Evolutionary conservation across 495 filamentous ascomycete species (phyloP), one percentile per base, ranked within the genome.

Genomic region (Bacidia rubella): DNA sequence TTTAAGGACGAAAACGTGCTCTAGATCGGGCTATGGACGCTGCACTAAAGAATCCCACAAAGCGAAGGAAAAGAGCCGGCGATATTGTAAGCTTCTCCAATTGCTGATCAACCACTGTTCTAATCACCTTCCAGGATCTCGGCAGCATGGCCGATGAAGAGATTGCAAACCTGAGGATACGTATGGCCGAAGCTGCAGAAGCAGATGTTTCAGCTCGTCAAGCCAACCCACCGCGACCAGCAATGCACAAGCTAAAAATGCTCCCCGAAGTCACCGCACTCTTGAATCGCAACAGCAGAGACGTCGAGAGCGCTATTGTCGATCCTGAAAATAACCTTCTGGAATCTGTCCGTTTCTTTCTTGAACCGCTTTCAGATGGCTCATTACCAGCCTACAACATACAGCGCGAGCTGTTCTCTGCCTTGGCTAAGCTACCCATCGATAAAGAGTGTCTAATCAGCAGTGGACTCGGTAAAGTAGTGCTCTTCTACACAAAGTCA

Each of bases 241-340:
- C 90, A 29, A 80, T 87, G 58, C 82, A 94, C 68, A 99, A 99
- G 66, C 78, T 99, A 35, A 86, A 87, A 66, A 83, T 99, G 64
- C 81, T 99, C 27, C 90, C 92, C 9, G 87, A 96, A 65, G 93
- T 99, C 4, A 81, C 89, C 22, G 77, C 78, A 42, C 72, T 96
- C 5, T 76, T 99, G 35, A 95, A 87, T 65, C 87, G 89, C 56
- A 90, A 89, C 62, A 60, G 47, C 39, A 70, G 74, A 51, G 86
- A 83, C 42, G 75, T 90, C 29, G 85, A 87, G 68, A 76, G 80
- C 56, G 74, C 76, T 1, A 80, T 95, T 52, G 81, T 95, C 53
- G 93, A 99, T 57, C 89, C 90, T 0, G 90, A 96, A 59, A 92
- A 83, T 63, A 95, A 96, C 69, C 80, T 99, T 56, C 74, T 99